phyloP scores from a whole-genome alignment of 1,139 yeast species.

The Blastobotrys ciferrii region DNA sequence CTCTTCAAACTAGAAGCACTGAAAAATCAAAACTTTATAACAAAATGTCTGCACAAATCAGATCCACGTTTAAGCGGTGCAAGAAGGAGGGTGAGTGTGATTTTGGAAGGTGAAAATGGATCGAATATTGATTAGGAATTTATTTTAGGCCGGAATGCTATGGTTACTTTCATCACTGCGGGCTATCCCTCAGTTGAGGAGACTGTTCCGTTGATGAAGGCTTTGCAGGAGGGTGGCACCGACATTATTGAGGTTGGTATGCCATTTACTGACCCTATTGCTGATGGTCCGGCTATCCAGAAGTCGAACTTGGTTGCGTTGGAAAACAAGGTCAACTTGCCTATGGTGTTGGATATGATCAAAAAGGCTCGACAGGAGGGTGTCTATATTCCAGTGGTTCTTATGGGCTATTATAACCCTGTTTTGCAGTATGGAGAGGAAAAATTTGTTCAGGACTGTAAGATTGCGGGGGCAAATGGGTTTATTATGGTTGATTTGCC shows the following conservation, averaged over 20 bases:
- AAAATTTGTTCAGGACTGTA: slow-evolving; percentile 70
- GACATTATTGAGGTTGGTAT: slow-evolving; percentile 92
- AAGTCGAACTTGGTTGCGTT: slow-evolving; percentile 72
- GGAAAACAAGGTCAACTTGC: slow-evolving; percentile 74
- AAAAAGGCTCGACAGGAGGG: slow-evolving; percentile 75
- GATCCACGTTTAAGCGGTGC: slow-evolving; percentile 17
- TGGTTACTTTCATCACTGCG: slow-evolving; percentile 90
- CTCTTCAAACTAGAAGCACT: not conserved
- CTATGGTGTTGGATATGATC: slow-evolving; percentile 66
- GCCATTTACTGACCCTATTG: slow-evolving; percentile 98
- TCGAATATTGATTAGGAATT: not conserved
- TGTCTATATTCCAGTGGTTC: slow-evolving; percentile 79
- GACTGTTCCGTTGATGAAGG: slow-evolving; percentile 80
- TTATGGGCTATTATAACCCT: slow-evolving; percentile 99
- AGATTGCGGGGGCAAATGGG: slow-evolving; percentile 90
- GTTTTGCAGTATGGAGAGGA: slow-evolving; percentile 87
- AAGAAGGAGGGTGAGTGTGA: slow-evolving; percentile 12
- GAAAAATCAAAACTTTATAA: not conserved
- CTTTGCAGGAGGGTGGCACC: slow-evolving; percentile 92
- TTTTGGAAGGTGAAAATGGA: not conserved
- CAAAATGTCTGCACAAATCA: slow-evolving; percentile 15
- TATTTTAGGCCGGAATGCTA: slow-evolving; percentile 59
- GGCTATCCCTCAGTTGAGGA: slow-evolving; percentile 89
- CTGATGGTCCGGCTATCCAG: slow-evolving; percentile 97
- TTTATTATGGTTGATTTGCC: slow-evolving; percentile 94